These are phyloP conservation scores for Sutorius australiensis DNA, from an alignment of 768 basidiomycete species.

Conservation along the genomic window DNA sequence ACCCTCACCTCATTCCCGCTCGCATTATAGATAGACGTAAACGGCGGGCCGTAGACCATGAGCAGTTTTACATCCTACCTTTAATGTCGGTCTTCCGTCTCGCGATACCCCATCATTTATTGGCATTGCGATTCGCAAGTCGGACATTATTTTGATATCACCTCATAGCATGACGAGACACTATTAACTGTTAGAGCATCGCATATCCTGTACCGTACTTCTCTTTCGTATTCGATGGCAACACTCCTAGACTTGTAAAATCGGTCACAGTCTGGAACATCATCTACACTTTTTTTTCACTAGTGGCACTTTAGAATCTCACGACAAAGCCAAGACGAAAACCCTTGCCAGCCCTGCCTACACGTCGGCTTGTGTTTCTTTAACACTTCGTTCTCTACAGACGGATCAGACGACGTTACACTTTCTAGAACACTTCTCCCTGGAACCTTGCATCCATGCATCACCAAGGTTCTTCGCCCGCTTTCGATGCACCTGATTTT, in stretches of 20 bases:
- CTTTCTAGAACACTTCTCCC: constrained; percentile 15
- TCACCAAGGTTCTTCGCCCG: constrained; percentile 48
- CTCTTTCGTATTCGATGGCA: constrained; percentile 27
- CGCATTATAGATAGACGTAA: constrained; percentile 41
- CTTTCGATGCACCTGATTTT: constrained; percentile 65
- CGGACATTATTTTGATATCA: constrained; percentile 43
- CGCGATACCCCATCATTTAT: constrained; percentile 48
- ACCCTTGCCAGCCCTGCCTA: constrained; percentile 7
- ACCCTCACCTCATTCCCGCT: constrained; percentile 27
- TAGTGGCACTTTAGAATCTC: constrained; percentile 16
- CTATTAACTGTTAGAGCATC: constrained; percentile 62
- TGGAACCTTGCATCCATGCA: constrained; percentile 40
- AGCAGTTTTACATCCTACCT: constrained; percentile 40
- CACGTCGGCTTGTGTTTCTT: constrained; percentile 31
- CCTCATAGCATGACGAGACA: constrained; percentile 54
- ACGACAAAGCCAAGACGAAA: constrained; percentile 6
- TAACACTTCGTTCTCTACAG: constrained; percentile 15
- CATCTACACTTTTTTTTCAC: neutral
- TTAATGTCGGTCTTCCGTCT: constrained; percentile 46
- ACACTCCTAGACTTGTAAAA: constrained; percentile 13
- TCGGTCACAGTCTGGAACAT: neutral
- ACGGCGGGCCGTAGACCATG: constrained; percentile 42
- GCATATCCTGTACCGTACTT: constrained; percentile 48
- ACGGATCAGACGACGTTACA: constrained; percentile 11
- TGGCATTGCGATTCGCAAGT: constrained; percentile 46